Evolutionary conservation across 2,329 filamentous ascomycete species (phyloP), one percentile per base, ranked within the genome.

Genomic region (Talaromyces piceae): DNA sequence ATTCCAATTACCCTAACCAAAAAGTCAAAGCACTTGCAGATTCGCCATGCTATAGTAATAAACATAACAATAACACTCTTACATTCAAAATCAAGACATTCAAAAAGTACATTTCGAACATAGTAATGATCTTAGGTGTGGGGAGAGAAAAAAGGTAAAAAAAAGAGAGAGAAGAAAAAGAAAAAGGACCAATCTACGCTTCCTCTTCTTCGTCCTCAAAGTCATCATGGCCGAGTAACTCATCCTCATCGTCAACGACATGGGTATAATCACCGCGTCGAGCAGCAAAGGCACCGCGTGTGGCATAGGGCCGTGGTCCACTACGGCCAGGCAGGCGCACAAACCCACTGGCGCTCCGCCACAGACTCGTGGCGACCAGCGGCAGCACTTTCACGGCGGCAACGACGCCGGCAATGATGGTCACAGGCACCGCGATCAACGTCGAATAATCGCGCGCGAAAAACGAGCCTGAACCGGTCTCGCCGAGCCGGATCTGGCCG

Each of bases 401-500:
- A 45, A 97, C 84, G 4, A 90, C 84, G 61, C 89, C 95, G 61
- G 84, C 86, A 64, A 98, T 80, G 18, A 54, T 50, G 1, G 79
- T 76, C 48, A 97, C 83, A 2, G 91, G 91, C 59, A 91, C 89
- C 61, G 83, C 84, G 64, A 98, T 78, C 77, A 87, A 88, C 1
- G 86, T 81, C 41, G 84, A 81, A 48, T 94, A 81, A 48, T 94
- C 86, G 56, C 80, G 78, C 62, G 90, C 82, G 56, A 91, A 72
- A 67, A 70, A 67, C 30, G 62, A 62, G 2, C 63, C 58, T 5
- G 55, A 37, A 3, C 53, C 57, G 48, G 56, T 63, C 56, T 96
- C 93, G 51, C 93, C 93, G 12, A 98, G 81, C 20, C 89, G 81
- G 65, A 98, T 91, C 65, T 91, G 85, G 9, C 93, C 93, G 65